A percentile compares a stretch with the other conserved stretches of the same genome.
These are phyloP conservation scores for Aspergillus conjunctus DNA, from an alignment of 495 filamentous ascomycete genomes.

Conservation along the genomic window DNA sequence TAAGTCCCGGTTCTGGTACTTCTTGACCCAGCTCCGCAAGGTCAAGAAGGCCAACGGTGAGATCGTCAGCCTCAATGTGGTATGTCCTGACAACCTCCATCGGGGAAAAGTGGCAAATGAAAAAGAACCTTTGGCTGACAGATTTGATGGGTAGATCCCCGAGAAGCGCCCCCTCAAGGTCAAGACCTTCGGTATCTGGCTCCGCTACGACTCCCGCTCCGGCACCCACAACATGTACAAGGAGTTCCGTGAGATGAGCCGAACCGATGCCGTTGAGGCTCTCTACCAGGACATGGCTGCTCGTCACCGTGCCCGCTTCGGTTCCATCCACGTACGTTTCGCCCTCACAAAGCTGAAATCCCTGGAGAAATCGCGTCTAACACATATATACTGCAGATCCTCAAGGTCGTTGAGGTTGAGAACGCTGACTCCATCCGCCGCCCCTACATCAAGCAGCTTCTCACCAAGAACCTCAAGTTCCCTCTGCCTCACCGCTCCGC, in stretches of 20 bases:
- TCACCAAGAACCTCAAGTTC: conserved; percentile 94
- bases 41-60: conserved; percentile 99
- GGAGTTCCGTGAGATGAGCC: conserved; percentile 98
- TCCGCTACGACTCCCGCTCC: conserved; percentile 99
- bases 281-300: conserved; percentile 99
- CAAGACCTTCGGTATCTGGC: conserved; percentile 99
- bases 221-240: conserved; percentile 99
- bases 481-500: conserved; percentile 94
- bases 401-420: conserved; percentile 95
- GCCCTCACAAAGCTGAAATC: background rate
- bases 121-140: conserved; percentile 25
- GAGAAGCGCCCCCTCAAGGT: conserved; percentile 99
- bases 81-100: conserved; percentile 50
- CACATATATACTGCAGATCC: conserved; percentile 64
- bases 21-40: conserved; percentile 96
- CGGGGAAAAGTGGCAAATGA: conserved; percentile 6
- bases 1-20: conserved; percentile 99
- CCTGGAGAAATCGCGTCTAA: conserved; percentile 9
- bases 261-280: conserved; percentile 90
- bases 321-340: conserved; percentile 88
- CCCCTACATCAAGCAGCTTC: conserved; percentile 98
- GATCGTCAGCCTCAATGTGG: conserved; percentile 95
- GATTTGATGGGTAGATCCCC: conserved; percentile 64
- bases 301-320: conserved; percentile 95
- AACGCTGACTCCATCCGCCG: conserved; percentile 90